Conservation (phyloP, 2,329 filamentous ascomycete species). For the Colletotrichum sidae region DNA sequence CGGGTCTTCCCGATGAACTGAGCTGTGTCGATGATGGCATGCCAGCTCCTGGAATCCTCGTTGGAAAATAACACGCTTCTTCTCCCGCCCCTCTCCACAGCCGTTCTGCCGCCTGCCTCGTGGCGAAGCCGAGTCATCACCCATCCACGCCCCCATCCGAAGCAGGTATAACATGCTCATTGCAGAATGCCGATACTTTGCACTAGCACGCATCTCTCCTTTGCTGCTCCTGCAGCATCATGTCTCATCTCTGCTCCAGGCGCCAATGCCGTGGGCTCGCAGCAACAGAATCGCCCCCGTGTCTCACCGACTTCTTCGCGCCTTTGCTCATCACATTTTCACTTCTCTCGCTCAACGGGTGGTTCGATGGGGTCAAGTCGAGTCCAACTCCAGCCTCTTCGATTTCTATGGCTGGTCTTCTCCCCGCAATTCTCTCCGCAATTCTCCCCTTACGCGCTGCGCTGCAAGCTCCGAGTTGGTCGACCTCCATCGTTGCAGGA, state of each 20-base stretch:
- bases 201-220: slow-evolving; percentile 7
- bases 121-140: slow-evolving; percentile 20
- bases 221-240: slow-evolving; percentile 11
- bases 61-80: background rate
- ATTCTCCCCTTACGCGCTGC: background rate
- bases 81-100: background rate
- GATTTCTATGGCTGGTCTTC: background rate
- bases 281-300: slow-evolving; percentile 5
- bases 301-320: slow-evolving; percentile 11
- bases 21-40: no score
- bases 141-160: background rate
- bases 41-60: background rate
- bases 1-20: no score
- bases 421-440: background rate
- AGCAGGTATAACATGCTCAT: slow-evolving; percentile 6
- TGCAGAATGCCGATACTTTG: slow-evolving; percentile 25
- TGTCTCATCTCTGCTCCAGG: slow-evolving; percentile 19
- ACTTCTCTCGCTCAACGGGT: slow-evolving; percentile 9
- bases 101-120: slow-evolving; percentile 22
- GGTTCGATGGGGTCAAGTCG: slow-evolving; percentile 14
- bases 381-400: slow-evolving; percentile 16
- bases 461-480: slow-evolving; percentile 4
- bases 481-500: slow-evolving; percentile 41
- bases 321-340: slow-evolving; percentile 9
- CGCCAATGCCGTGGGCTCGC: slow-evolving; percentile 10